Evolutionary conservation across 2,329 filamentous ascomycete genomes (phyloP), one percentile per base, ranked within the genome.

Genomic region (Akanthomyces lecanii): DNA sequence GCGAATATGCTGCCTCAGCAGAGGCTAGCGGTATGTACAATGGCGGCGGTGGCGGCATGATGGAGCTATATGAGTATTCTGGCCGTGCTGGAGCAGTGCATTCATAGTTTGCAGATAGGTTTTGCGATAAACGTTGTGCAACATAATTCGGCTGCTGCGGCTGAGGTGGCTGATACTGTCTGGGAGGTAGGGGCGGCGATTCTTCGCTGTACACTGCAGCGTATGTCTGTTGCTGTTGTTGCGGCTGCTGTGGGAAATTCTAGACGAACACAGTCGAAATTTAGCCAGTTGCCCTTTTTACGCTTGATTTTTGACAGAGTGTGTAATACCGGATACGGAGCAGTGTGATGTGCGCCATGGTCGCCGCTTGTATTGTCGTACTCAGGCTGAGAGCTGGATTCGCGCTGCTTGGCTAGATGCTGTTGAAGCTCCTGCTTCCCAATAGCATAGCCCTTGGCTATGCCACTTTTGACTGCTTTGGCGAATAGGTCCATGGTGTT

Each of bases 341-440:
- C 16, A 10, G 33, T 10, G 7, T 14, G 30, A 4, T 42, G 8
- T 33, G 38, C 14, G 23, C 38, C n/a, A n/a, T 48, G 40, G n/a
- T 45, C 36, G 3, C n/a, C 18, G 7, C 47, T 33, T 12, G 47
- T 25, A 36, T 36, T 45, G 28, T 23, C 25, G 18, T 45, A 18
- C 16, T 11, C 16, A 18, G 25, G 1, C n/a, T 52, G 16, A 14
- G 11, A 4, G 8, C n/a, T 2, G 5, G 48, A 23, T 10, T 63
- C 59, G 45, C 58, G 55, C 58, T 65, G 63, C 56, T 65, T 66
- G n/a, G 51, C 51, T 10, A 65, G 47, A 12, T 61, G 63, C 52
- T 66, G 66, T 52, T 67, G 66, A 5, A 67, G 28, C 10, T 66
- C 63, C 44, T 67, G 66, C 53, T 67, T 65, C 6, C 66, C 66